Percentiles rank a stretch among this genome's conserved stretches.
These are phyloP conservation scores for Cerrena zonata DNA, from an alignment of 1,284 basidiomycete species.

Conservation along the genomic window DNA sequence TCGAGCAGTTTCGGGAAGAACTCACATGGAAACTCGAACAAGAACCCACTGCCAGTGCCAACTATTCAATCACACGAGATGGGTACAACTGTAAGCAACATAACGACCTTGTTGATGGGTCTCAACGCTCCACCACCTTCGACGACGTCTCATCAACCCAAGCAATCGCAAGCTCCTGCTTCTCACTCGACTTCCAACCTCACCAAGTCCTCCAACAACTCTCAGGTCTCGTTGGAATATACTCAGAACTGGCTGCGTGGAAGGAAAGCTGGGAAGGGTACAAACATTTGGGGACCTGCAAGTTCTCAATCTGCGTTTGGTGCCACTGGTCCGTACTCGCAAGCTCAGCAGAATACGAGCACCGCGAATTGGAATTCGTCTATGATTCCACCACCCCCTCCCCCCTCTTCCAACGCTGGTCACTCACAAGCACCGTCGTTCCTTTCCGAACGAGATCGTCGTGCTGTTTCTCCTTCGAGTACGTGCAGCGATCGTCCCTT, in stretches of 20 bases:
- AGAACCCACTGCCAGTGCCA: conserved; percentile 41
- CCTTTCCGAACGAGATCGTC: conserved; percentile 19
- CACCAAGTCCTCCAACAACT: conserved; percentile 5
- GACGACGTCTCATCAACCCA: background rate
- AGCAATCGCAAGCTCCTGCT: background rate
- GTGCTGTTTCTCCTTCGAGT: conserved; percentile 50
- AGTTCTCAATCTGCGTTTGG: conserved; percentile 4
- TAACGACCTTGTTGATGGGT: conserved; percentile 65
- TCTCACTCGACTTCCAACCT: too few relatives aligned
- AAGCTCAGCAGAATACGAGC: conserved; percentile 1
- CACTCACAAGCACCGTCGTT: conserved; percentile 9
- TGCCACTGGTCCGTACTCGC: conserved; percentile 3
- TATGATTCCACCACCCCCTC: background rate
- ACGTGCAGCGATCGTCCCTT: conserved; percentile 46
- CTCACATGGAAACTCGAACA: conserved; percentile 16
- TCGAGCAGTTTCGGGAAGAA: conserved; percentile 60
- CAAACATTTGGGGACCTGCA: conserved; percentile 29
- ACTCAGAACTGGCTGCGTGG: conserved; percentile 12
- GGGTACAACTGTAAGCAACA: conserved; percentile 61
- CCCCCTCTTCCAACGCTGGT: too few relatives aligned
- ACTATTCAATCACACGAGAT: conserved; percentile 29
- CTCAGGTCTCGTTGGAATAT: conserved; percentile 22
- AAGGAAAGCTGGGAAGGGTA: conserved; percentile 18
- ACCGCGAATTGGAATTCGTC: background rate
- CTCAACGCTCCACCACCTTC: conserved; percentile 36